A percentile compares a stretch with the other conserved stretches of the same genome.
Evolutionary conservation across 2,329 filamentous ascomycete genomes (phyloP).

Genomic region (Penicillium sp.): DNA sequence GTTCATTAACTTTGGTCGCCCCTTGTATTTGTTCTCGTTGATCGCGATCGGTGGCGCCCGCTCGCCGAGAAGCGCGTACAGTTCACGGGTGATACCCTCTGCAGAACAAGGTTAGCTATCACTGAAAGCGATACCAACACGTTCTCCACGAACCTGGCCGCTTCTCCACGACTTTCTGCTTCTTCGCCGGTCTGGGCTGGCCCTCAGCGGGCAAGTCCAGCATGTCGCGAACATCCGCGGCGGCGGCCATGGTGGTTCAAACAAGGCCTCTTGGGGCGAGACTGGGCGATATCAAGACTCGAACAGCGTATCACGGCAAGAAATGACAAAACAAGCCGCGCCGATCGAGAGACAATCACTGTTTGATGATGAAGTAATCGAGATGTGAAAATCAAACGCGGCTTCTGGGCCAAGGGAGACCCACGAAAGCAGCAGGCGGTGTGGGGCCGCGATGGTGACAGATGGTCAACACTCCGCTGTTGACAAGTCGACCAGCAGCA

Average conservation of each 20-base stretch:
- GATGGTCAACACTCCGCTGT: conserved; percentile 26
- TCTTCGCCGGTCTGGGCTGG: conserved; percentile 66
- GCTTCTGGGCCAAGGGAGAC: conserved; percentile 26
- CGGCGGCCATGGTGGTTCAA: conserved; percentile 62
- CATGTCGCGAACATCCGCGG: conserved; percentile 83
- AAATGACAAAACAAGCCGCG: not conserved
- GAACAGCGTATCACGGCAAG: not conserved
- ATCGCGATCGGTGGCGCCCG: conserved; percentile 55
- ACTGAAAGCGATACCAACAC: too few species aligned
- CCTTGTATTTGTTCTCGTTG: conserved; percentile 55
- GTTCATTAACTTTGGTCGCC: conserved; percentile 50
- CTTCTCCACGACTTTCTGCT: conserved; percentile 67
- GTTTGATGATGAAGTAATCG: conserved; percentile 5
- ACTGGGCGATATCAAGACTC: not conserved
- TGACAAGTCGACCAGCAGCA: conserved; percentile 13
- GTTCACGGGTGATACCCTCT: conserved; percentile 54
- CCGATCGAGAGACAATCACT: not conserved
- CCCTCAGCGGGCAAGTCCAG: conserved; percentile 73
- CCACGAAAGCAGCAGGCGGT: conserved; percentile 25
- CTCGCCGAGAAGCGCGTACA: conserved; percentile 54
- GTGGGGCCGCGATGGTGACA: conserved; percentile 23
- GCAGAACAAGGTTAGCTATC: conserved; percentile 4
- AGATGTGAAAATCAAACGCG: conserved; percentile 23
- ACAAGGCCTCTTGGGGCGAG: not conserved
- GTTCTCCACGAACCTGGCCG: conserved; percentile 50